Conservation (phyloP, 2,329 filamentous ascomycete species). For the Aureobasidium mangrovei region DNA sequence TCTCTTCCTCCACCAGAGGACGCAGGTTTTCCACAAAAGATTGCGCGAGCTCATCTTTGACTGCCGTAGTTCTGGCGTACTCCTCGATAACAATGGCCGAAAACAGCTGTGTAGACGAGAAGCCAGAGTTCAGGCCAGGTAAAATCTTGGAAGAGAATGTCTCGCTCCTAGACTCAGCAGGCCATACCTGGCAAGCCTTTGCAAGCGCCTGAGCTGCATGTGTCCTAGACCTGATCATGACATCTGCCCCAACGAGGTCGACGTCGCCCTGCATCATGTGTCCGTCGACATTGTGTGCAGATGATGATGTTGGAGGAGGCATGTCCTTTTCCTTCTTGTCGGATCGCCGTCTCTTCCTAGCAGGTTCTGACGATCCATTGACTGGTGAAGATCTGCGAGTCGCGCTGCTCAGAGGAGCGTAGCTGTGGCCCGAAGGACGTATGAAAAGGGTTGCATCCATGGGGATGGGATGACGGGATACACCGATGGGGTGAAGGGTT, state of each 20-base stretch:
- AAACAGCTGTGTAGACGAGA: constrained; percentile 78
- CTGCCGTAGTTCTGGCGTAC: constrained; percentile 54
- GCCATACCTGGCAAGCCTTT: constrained; percentile 68
- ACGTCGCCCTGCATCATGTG: constrained; percentile 97
- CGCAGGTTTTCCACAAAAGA: constrained; percentile 59
- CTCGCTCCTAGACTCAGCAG: constrained; percentile 49
- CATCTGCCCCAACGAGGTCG: constrained; percentile 83
- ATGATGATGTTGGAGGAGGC: constrained; percentile 37
- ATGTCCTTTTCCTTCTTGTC: constrained; percentile 68
- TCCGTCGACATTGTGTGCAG: constrained; percentile 91
- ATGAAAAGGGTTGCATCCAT: constrained; percentile 88
- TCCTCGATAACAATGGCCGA: constrained; percentile 81
- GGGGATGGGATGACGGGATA: constrained; percentile 79
- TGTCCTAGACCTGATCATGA: constrained; percentile 81
- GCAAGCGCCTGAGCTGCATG: constrained; percentile 80
- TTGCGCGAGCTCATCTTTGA: constrained; percentile 42
- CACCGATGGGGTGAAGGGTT: constrained; percentile 82
- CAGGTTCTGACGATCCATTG: constrained; percentile 50
- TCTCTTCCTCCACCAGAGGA: constrained; percentile 69
- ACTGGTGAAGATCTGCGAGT: constrained; percentile 34
- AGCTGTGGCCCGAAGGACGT: constrained; percentile 83
- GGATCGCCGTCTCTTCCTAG: constrained; percentile 73
- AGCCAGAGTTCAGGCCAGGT: constrained; percentile 60
- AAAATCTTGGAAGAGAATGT: constrained; percentile 58
- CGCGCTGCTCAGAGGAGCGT: constrained; percentile 44